Evolutionary conservation across 2,329 filamentous ascomycete species (phyloP).

Genomic region (Ceratocystis lukuohia): DNA sequence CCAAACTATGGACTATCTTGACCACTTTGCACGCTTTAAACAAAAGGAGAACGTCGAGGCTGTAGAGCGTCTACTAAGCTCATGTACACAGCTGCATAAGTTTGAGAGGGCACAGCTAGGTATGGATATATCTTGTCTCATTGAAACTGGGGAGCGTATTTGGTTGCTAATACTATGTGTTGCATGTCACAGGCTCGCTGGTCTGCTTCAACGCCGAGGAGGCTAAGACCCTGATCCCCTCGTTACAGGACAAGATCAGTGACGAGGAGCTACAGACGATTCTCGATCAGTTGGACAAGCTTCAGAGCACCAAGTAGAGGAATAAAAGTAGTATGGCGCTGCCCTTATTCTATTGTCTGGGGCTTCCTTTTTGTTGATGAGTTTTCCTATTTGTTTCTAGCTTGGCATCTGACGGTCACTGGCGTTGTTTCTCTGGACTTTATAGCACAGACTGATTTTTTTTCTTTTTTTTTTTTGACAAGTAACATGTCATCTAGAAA

Average conservation of each 20-base stretch:
- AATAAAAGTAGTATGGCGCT: background rate
- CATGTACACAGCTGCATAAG: slow-evolving; percentile 67
- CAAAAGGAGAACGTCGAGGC: slow-evolving; percentile 87
- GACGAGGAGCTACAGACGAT: slow-evolving; percentile 81
- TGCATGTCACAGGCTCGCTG: slow-evolving; percentile 52
- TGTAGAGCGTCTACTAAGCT: slow-evolving; percentile 74
- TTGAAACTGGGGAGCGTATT: no score
- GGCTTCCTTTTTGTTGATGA: slow-evolving; percentile 1
- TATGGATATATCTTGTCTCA: slow-evolving; percentile 29
- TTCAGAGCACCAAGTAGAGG: slow-evolving; percentile 33
- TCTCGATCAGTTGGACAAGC: slow-evolving; percentile 79
- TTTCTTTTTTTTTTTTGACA: background rate
- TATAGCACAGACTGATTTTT: background rate
- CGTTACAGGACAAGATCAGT: slow-evolving; percentile 71
- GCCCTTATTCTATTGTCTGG: background rate
- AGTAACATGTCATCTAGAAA: background rate
- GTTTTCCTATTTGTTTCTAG: slow-evolving; percentile 1
- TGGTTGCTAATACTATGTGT: slow-evolving; percentile 4
- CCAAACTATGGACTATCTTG: slow-evolving; percentile 84
- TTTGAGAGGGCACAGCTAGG: slow-evolving; percentile 91
- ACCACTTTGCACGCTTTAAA: slow-evolving; percentile 91
- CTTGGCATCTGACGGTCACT: background rate
- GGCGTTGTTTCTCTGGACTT: background rate
- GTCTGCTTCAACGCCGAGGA: slow-evolving; percentile 90
- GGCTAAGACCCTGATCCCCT: slow-evolving; percentile 91